phyloP scores from a whole-genome alignment of 2,329 filamentous ascomycete genomes.

The Diaporthe sp. region DNA sequence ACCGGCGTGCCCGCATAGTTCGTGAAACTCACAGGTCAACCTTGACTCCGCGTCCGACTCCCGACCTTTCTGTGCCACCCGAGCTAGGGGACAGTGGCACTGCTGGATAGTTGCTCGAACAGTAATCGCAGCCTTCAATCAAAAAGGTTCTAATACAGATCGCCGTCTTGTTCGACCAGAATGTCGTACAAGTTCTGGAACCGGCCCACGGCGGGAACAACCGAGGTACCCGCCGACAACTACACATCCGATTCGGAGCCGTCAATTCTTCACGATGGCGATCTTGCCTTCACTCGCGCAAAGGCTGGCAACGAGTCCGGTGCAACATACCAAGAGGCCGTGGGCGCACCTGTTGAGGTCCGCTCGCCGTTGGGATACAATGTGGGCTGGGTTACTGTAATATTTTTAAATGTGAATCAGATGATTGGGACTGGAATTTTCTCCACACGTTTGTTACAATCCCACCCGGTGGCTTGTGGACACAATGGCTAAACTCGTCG shows the following conservation, averaged over 20 bases:
- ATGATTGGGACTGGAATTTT: slow-evolving; percentile 76
- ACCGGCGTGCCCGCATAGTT: not conserved
- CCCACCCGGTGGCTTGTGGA: no score
- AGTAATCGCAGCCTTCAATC: not conserved
- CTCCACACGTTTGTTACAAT: not conserved
- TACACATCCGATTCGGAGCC: slow-evolving; percentile 44
- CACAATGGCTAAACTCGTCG: not conserved
- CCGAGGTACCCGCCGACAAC: not conserved
- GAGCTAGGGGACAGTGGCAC: not conserved
- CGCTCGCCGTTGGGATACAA: slow-evolving; percentile 71
- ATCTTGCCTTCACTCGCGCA: slow-evolving; percentile 56
- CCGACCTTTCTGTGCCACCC: not conserved
- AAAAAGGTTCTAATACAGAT: not conserved
- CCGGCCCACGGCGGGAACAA: slow-evolving; percentile 29
- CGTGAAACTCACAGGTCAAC: not conserved
- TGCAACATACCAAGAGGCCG: slow-evolving; percentile 70
- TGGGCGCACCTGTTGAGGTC: slow-evolving; percentile 71
- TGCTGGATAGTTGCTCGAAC: not conserved
- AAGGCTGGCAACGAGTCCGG: slow-evolving; percentile 47
- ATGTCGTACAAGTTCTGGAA: slow-evolving; percentile 44
- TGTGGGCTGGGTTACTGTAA: slow-evolving; percentile 66
- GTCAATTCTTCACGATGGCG: slow-evolving; percentile 52
- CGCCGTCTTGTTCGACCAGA: slow-evolving; percentile 11
- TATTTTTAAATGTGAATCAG: slow-evolving; percentile 70
- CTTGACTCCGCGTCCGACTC: not conserved